Evolutionary conservation across 805 yeast species (phyloP), one percentile per base, ranked within the genome.

Genomic region (Suhomyces faveliae): DNA sequence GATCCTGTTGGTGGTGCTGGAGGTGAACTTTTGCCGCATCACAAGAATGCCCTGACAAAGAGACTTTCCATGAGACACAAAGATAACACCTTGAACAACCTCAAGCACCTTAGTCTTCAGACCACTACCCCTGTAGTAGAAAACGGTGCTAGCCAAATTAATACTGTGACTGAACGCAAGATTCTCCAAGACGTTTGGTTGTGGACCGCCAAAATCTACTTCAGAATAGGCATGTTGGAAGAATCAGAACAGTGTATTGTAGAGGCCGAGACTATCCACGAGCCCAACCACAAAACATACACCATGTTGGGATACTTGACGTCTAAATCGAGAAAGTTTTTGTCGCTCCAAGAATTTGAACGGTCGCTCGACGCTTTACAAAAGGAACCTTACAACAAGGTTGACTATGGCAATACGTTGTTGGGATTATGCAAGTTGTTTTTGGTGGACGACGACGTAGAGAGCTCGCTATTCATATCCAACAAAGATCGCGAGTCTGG

Each of bases 241-340:
- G 95, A 89, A 45, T 81, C 91, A 1, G 83, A 82, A 56, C 82
- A 78, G 49, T 85, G 96, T 41, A 75, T 89, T 4, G 74, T 77
- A 6, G 96, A 89, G 63, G 89, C 95, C 1, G 84, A 79, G 48
- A 64, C 72, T 1, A 71, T 76, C 2, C 67, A 58, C 44, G 69
- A 70, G 27, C 75, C 79, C 10, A 78, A 74, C 30, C 66, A 72
- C 23, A 73, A 71, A 44, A 79, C 85, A 0, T 77, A 69, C 45
- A 73, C 81, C 5, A 69, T 75, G 50, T 63, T 77, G 41, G 85
- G 84, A 1, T 64, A 71, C 39, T 62, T 79, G 48, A 67, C 77
- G 3, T 62, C 76, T 13, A 70, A 70, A 17, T 56, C 73, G 20
- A 61, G 76, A 21, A 76, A 74, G 44, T 60, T 75, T 29, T 55